Conservation (phyloP, 2,329 filamentous ascomycete genomes). For the Fusarium floridanum region DNA sequence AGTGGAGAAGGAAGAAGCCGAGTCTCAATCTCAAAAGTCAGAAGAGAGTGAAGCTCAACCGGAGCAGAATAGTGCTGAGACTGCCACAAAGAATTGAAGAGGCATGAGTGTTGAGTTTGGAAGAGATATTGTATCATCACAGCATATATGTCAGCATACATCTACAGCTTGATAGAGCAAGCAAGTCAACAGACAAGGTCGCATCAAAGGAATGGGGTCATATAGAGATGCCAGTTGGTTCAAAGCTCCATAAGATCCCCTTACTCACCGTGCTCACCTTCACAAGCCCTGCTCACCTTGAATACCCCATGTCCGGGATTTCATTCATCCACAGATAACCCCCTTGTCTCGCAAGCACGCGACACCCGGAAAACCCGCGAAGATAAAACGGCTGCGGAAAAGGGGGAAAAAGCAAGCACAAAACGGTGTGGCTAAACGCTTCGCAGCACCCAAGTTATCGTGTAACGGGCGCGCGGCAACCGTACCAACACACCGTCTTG, state of each 20-base stretch:
- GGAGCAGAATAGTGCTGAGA: neutral
- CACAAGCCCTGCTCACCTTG: neutral
- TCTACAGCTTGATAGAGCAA: neutral
- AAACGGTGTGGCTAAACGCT: neutral
- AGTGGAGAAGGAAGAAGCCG: neutral
- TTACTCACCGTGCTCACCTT: neutral
- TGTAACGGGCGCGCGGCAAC: constrained; percentile 2
- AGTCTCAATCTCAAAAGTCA: neutral
- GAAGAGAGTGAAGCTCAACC: neutral
- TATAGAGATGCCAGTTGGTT: neutral
- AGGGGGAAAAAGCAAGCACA: neutral
- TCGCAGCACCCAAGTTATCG: neutral
- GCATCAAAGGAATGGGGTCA: neutral
- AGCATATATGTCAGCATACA: neutral
- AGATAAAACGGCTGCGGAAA: neutral
- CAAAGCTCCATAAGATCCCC: neutral
- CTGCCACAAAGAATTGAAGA: neutral
- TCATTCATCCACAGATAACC: neutral
- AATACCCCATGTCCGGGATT: neutral
- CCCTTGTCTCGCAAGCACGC: neutral
- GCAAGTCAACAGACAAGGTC: neutral
- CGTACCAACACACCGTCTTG: constrained; percentile 1
- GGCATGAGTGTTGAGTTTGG: neutral
- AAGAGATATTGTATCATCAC: neutral
- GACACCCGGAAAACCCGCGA: neutral